A percentile compares a stretch with the other conserved stretches of the same genome.
phyloP scores from a whole-genome alignment of 257 asterid species.

The Solanum tarapatanum region DNA sequence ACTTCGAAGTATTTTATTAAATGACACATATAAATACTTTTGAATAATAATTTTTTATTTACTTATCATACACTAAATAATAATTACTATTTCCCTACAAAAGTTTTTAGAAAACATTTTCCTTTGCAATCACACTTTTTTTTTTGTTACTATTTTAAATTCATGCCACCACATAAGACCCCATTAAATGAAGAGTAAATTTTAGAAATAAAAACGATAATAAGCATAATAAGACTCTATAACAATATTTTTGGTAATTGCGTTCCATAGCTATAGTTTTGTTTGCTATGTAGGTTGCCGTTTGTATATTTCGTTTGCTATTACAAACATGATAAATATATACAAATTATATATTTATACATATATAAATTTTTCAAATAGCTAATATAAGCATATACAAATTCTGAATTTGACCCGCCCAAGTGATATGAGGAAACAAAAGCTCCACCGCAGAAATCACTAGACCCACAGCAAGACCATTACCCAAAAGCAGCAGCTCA shows the following conservation, averaged over 20 bases:
- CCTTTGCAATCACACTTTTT: no score
- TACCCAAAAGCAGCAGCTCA: not conserved
- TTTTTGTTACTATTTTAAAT: no score
- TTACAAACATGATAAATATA: no score
- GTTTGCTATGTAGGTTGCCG: not conserved
- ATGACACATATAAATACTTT: not conserved
- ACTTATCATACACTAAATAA: not conserved
- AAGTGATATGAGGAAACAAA: not conserved
- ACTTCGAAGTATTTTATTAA: no score
- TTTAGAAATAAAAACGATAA: not conserved
- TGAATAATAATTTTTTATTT: no score
- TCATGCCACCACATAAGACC: no score
- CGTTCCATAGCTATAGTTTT: rapidly evolving
- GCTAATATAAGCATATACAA: not conserved
- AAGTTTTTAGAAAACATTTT: not conserved
- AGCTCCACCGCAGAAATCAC: slow-evolving; percentile 4
- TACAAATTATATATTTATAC: no score
- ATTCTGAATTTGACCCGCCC: no score
- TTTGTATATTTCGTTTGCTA: not conserved
- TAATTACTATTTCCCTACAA: not conserved
- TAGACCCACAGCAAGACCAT: not conserved
- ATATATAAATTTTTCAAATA: no score
- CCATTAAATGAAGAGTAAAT: not conserved
- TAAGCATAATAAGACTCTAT: not conserved
- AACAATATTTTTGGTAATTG: no score